Conservation (phyloP, 1,139 yeast species). For the Keqinozyma sinolaborantium region DNA sequence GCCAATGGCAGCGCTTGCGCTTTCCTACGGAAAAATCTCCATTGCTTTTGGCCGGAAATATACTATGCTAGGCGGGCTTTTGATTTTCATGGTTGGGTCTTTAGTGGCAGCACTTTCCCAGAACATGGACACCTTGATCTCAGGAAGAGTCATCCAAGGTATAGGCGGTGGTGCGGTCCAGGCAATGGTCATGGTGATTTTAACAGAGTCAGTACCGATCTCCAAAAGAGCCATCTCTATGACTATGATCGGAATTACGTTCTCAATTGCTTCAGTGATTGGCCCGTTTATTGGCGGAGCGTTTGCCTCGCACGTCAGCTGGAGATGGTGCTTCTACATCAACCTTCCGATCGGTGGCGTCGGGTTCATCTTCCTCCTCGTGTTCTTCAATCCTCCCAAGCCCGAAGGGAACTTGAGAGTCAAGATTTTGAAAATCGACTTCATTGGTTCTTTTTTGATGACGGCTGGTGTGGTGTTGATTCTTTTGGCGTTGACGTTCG, state of each 20-base stretch:
- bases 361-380: constrained; percentile 41
- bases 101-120: constrained; percentile 55
- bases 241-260: constrained; percentile 48
- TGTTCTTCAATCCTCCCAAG: constrained; percentile 55
- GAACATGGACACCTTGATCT: constrained; percentile 59
- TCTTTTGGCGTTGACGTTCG: constrained; percentile 33
- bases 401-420: constrained; percentile 36
- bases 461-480: constrained; percentile 27
- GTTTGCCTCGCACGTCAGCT: constrained; percentile 53
- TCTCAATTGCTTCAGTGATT: constrained; percentile 51
- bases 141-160: constrained; percentile 70
- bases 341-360: constrained; percentile 67
- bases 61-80: constrained; percentile 45
- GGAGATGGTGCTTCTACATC: constrained; percentile 82
- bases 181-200: constrained; percentile 54
- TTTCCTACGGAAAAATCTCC: constrained; percentile 61
- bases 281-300: constrained; percentile 76
- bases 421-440: constrained; percentile 38
- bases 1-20: constrained; percentile 55
- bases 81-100: constrained; percentile 62
- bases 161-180: constrained; percentile 72
- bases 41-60: constrained; percentile 60
- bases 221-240: constrained; percentile 52
- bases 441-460: constrained; percentile 27
- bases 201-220: constrained; percentile 60